These are phyloP conservation scores for Schrenkiella parvula DNA, from an alignment of 345 rosid genomes.

Conservation along the genomic window DNA sequence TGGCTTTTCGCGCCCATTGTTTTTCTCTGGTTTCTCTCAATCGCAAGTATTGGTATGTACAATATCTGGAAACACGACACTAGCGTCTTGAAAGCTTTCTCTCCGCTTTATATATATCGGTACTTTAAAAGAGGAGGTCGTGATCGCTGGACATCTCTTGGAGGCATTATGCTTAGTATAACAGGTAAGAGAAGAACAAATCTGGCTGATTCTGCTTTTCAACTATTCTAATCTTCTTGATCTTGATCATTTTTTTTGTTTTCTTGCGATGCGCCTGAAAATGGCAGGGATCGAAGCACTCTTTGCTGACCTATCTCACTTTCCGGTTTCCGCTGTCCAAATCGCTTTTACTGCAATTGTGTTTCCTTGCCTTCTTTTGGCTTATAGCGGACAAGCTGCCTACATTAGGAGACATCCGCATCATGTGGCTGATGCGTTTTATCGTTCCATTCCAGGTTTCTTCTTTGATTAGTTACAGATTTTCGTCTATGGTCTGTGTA, in stretches of 20 bases:
- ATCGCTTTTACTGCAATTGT: conserved; percentile 66
- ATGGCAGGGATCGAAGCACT: conserved; percentile 79
- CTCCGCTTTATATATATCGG: conserved; percentile 55
- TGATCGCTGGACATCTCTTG: conserved; percentile 75
- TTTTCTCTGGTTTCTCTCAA: conserved; percentile 73
- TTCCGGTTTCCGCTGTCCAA: conserved; percentile 50
- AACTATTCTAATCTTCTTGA: neutral
- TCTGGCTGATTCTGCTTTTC: neutral
- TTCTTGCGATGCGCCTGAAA: neutral
- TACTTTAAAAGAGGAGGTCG: conserved; percentile 65
- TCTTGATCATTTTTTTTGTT: neutral
- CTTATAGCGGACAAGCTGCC: conserved; percentile 90
- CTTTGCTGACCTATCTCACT: conserved; percentile 92
- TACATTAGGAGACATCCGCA: conserved; percentile 65
- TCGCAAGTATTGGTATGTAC: conserved; percentile 72
- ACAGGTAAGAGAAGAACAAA: conserved; percentile 41
- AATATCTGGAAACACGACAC: conserved; percentile 70
- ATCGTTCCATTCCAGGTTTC: conserved; percentile 65
- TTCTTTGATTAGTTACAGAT: neutral
- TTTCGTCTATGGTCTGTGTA: neutral
- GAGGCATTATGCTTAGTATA: conserved; percentile 81
- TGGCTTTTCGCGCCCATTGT: conserved; percentile 85
- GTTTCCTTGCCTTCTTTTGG: conserved; percentile 78
- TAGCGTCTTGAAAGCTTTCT: conserved; percentile 70
- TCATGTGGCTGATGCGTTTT: conserved; percentile 60